These are phyloP conservation scores for Lachnellula subtilissima DNA, from an alignment of 2,329 filamentous ascomycete genomes.

Conservation along the genomic window DNA sequence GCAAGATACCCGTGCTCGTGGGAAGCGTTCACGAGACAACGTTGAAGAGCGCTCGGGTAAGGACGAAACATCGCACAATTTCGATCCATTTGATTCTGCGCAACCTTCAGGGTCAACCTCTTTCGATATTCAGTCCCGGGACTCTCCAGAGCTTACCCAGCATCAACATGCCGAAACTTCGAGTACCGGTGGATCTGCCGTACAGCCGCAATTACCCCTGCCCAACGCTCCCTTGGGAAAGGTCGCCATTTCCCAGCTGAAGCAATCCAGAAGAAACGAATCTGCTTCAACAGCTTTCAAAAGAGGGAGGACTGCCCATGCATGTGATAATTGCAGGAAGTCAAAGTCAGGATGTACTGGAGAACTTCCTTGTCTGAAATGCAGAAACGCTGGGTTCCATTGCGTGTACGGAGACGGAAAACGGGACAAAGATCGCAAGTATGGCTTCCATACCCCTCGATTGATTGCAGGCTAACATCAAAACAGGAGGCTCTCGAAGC, in stretches of 20 bases:
- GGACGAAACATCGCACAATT: background rate
- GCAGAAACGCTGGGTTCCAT: constrained; percentile 18
- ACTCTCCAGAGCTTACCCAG: background rate
- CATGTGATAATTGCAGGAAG: constrained; percentile 33
- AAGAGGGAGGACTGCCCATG: constrained; percentile 26
- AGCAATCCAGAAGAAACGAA: constrained; percentile 4
- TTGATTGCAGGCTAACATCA: constrained; percentile 1
- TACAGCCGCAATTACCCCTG: background rate
- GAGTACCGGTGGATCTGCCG: background rate
- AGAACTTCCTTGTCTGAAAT: constrained; percentile 30
- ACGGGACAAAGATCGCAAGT: constrained; percentile 27
- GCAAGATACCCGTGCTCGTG: background rate
- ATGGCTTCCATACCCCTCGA: background rate
- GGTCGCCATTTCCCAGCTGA: constrained; percentile 22
- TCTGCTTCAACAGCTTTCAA: constrained; percentile 7
- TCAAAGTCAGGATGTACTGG: constrained; percentile 36
- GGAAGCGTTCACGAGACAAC: background rate
- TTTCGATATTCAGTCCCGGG: background rate
- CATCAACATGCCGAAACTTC: background rate
- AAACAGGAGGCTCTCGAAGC: constrained; percentile 16
- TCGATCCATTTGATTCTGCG: background rate
- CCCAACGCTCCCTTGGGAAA: constrained; percentile 15
- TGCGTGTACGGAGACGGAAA: constrained; percentile 29
- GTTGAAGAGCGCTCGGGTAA: background rate
- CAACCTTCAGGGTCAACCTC: background rate